phyloP scores from a whole-genome alignment of 2,329 filamentous ascomycete genomes.

The Stenocarpella maydis region DNA sequence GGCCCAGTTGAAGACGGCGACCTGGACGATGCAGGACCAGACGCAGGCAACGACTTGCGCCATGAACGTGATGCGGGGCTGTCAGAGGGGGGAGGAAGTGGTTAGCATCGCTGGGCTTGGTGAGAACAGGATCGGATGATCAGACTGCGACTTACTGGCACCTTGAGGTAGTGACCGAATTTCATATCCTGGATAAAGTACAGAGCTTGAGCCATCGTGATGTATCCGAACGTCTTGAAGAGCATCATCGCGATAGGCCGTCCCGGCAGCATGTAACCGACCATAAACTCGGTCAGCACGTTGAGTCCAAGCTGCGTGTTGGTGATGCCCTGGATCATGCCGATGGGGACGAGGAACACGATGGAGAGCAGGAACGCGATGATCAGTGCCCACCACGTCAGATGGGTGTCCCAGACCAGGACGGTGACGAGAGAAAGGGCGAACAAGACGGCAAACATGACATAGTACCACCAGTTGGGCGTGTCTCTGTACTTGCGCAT shows the following conservation, averaged over 20 bases:
- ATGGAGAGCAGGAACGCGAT: conserved; percentile 41
- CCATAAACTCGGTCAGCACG: conserved; percentile 59
- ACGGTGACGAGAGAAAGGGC: conserved; percentile 33
- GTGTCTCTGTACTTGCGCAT: conserved; percentile 35
- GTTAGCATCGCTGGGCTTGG: background rate
- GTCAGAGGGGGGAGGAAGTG: conserved; percentile 22
- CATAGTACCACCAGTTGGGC: conserved; percentile 37
- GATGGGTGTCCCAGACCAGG: conserved; percentile 34
- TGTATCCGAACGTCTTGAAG: conserved; percentile 61
- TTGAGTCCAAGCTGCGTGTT: conserved; percentile 54
- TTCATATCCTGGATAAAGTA: conserved; percentile 53
- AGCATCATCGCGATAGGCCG: conserved; percentile 61
- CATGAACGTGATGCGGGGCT: conserved; percentile 46
- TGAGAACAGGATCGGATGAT: background rate
- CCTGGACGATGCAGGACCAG: conserved; percentile 51
- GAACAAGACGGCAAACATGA: conserved; percentile 30
- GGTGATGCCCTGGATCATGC: conserved; percentile 46
- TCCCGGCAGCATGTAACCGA: conserved; percentile 61
- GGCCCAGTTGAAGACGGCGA: conserved; percentile 52
- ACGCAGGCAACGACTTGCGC: conserved; percentile 32
- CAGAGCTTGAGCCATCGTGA: conserved; percentile 53
- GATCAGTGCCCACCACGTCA: conserved; percentile 38
- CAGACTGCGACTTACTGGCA: conserved; percentile 38
- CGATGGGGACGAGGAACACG: conserved; percentile 45
- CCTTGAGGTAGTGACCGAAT: conserved; percentile 53